Evolutionary conservation across 2,329 filamentous ascomycete genomes (phyloP), one percentile per base, ranked within the genome.

Genomic region (Harringtonia lauricola): DNA sequence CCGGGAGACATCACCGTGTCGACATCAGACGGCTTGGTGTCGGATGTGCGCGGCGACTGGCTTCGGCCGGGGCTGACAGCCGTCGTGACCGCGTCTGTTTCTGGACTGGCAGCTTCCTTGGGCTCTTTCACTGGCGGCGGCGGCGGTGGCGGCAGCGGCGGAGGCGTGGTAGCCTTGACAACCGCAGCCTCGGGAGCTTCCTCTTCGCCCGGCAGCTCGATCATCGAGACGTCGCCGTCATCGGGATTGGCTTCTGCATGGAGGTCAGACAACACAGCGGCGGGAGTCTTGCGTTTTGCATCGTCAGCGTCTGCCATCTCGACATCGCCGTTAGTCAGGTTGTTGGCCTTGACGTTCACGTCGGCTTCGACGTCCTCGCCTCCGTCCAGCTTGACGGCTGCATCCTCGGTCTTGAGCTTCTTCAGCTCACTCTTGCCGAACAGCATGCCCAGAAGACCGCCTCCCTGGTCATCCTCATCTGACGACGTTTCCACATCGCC

Each of bases 381-480:
- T 34, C 43, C 3, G 55, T 47, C 45, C n/a, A 56, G 54, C 1
- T 55, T 43, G 13, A 41, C 54, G 1, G 42, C 50, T 14, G 45
- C 52, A 26, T 60, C 59, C 33, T 71, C 62, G 4, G 64, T 57
- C 42, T 72, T 65, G 39, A 80, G 63, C 47, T 70, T 64, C 48
- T 72, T 66, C 34, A 79, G 52, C 47, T 80, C 76, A 1, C 71
- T 70, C 52, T 76, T 77, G 34, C 67, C 72, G 49, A 80, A 81
- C 19, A 81, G 65, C 26, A 79, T 60, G 0, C 75, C 74, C 2
- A 80, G 57, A 0, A 80, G 59, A 1, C 72, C 71, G 24, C 61
- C 55, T 1, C 63, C 61, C 21, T 66, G 63, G n/a, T 62, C 65
- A 3, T 63, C 65, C 3, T 65, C 58, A 2, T 57, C 55, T 18